phyloP scores from a whole-genome alignment of 257 asterid species.

The Solanum chilense region DNA sequence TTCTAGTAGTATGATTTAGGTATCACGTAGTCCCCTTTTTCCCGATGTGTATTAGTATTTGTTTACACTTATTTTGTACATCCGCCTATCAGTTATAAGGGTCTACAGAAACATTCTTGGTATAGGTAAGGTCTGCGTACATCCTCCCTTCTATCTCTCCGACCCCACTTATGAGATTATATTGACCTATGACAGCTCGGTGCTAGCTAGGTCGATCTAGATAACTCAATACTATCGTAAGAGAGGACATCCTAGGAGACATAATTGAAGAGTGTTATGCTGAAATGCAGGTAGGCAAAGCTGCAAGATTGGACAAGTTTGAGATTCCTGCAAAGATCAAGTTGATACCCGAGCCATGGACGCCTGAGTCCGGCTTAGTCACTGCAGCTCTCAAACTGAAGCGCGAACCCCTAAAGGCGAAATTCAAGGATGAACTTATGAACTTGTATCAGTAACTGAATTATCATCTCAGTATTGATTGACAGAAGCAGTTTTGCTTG shows the following conservation, averaged over 20 bases:
- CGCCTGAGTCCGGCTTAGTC: conserved; percentile 88
- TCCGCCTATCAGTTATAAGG: too few species aligned
- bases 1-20: not conserved
- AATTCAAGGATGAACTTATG: conserved; percentile 55
- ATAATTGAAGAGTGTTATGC: not conserved
- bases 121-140: not conserved
- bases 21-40: not conserved
- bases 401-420: conserved; percentile 71
- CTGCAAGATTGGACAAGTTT: conserved; percentile 62
- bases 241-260: not conserved
- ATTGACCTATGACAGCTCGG: not conserved
- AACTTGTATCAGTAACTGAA: conserved; percentile 43
- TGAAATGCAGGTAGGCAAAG: conserved; percentile 53
- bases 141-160: not conserved
- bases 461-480: not conserved
- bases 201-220: not conserved
- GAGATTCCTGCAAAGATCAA: conserved; percentile 80
- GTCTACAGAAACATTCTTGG: not conserved
- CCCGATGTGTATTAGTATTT: not conserved
- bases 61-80: not conserved
- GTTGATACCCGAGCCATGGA: conserved; percentile 79
- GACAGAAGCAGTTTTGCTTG: not conserved
- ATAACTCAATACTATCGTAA: not conserved
- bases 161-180: not conserved
- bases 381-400: conserved; percentile 83